A percentile compares a stretch with the other conserved stretches of the same genome.
Conservation (phyloP, 192 early-diverging fungal species). For the Geosiphon pyriformis region DNA sequence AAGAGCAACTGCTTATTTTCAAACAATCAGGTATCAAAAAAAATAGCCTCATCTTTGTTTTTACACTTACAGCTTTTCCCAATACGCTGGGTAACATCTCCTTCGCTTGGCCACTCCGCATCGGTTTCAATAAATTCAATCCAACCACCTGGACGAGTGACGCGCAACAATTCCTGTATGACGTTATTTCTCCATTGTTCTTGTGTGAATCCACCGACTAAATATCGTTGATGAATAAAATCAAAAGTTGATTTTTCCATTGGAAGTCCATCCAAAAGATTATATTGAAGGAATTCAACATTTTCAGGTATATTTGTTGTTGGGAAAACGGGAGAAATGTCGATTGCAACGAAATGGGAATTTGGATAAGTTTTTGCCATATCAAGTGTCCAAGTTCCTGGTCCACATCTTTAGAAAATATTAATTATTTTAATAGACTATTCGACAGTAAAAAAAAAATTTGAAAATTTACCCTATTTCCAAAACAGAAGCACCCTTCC, state of each 20-base stretch:
- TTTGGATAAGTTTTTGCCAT: conserved; percentile 14
- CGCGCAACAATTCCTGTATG: conserved; percentile 24
- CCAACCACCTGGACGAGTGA: conserved; percentile 35
- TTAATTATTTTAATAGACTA: too few species aligned
- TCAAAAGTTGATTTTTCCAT: conserved; percentile 19
- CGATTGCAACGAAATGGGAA: conserved; percentile 25
- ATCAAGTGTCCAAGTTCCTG: conserved; percentile 2
- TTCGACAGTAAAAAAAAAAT: too few species aligned
- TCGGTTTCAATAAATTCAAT: conserved; percentile 38
- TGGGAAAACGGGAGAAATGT: conserved; percentile 16
- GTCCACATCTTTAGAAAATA: too few species aligned
- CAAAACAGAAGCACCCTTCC: too few species aligned
- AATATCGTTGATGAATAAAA: background rate
- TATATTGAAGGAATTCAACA: conserved; percentile 8
- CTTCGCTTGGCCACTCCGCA: background rate
- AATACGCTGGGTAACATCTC: background rate
- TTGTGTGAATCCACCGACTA: background rate
- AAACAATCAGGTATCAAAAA: background rate
- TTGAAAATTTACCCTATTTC: too few species aligned
- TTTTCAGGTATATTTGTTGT: background rate
- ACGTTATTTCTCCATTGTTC: background rate
- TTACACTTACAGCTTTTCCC: background rate
- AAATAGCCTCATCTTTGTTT: background rate
- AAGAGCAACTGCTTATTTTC: too few species aligned
- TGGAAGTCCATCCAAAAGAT: conserved; percentile 12